These are phyloP conservation scores for Citrus hindsii DNA, from an alignment of 345 rosid species.

Conservation along the genomic window DNA sequence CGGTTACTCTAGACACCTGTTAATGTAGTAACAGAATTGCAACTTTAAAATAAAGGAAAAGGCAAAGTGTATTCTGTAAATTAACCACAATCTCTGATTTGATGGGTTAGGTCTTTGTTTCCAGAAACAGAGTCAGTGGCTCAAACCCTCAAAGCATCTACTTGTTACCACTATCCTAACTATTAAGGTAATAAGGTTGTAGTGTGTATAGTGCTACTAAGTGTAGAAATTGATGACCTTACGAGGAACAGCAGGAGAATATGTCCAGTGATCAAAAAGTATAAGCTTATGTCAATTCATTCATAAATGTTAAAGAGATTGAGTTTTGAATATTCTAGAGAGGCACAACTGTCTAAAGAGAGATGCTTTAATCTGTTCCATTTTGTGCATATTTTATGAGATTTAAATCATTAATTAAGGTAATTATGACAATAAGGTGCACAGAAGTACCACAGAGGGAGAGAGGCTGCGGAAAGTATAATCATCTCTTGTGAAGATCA, in stretches of 20 bases:
- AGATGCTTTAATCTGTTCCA: background rate
- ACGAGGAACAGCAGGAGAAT: background rate
- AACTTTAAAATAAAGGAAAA: too few species aligned
- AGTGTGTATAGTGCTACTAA: background rate
- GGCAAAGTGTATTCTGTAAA: background rate
- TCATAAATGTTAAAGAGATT: background rate
- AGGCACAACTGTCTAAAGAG: background rate
- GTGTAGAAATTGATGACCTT: background rate
- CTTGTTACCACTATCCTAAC: background rate
- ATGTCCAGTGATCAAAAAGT: background rate
- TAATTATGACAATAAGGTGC: background rate
- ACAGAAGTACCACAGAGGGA: background rate
- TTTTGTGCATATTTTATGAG: background rate
- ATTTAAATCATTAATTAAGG: background rate
- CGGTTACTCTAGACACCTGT: conserved; percentile 89
- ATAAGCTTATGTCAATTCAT: background rate
- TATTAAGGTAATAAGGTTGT: background rate
- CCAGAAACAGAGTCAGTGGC: background rate
- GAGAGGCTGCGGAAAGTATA: background rate
- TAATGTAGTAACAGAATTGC: background rate
- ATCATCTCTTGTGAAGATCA: background rate
- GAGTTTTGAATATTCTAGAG: background rate
- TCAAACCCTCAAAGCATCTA: background rate
- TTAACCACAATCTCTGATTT: background rate
- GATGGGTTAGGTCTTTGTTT: background rate